phyloP scores from a whole-genome alignment of 148 eudicot species.

The Silene uniflora region DNA sequence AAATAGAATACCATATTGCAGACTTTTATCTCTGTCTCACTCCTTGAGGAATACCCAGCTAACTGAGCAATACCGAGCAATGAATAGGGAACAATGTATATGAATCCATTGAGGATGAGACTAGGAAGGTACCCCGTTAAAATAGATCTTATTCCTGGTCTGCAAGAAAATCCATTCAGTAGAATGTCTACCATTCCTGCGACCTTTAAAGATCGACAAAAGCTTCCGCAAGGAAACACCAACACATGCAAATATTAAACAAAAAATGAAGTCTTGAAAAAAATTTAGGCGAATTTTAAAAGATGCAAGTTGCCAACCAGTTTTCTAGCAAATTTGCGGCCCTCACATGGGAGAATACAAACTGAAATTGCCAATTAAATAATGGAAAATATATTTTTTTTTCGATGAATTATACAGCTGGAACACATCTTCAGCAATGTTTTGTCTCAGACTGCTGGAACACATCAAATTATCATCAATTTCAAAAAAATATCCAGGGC shows the following conservation, averaged over 20 bases:
- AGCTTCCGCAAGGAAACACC: not conserved
- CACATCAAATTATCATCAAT: too few species aligned
- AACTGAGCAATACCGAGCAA: conserved; percentile 66
- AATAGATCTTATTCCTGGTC: conserved; percentile 75
- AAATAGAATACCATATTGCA: conserved; percentile 91
- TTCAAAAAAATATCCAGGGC: too few species aligned
- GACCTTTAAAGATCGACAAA: not conserved
- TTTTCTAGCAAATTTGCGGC: too few species aligned
- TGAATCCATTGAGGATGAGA: conserved; percentile 73
- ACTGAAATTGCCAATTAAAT: too few species aligned
- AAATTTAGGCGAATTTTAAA: not conserved
- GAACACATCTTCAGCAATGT: too few species aligned
- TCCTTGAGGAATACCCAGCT: conserved; percentile 74
- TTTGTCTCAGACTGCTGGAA: too few species aligned
- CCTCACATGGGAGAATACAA: too few species aligned
- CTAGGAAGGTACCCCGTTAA: conserved; percentile 91
- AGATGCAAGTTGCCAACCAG: too few species aligned
- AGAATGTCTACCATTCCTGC: conserved; percentile 3
- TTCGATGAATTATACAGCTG: too few species aligned
- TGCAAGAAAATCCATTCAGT: conserved; percentile 27
- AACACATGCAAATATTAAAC: not conserved
- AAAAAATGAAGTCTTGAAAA: not conserved
- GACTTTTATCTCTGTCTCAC: conserved; percentile 68
- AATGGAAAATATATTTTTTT: too few species aligned
- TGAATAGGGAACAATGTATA: conserved; percentile 75